Base-by-base conservation (phyloP, 495 filamentous ascomycete species). In the Talaromyces borbonicus region DNA sequence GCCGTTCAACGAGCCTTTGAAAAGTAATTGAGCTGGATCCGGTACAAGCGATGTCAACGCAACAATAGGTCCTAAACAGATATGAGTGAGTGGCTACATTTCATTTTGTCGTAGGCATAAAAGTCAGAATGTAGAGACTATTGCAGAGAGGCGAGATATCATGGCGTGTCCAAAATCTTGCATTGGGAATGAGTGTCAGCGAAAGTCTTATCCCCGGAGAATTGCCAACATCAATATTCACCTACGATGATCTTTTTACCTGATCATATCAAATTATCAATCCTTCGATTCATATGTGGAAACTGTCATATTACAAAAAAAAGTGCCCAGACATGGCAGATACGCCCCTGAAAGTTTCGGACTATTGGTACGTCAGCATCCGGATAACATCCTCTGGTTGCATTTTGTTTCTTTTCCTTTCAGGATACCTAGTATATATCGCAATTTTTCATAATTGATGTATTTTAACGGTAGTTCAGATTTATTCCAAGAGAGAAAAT, bases 1-100 rank as follows among this genome's bases (percentile, higher is more conserved):
- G 3, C 83, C 87, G 56, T 88, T 90, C 43, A 89, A 59, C 37
- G 77, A 69, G 2, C 81, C 84, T 27, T 60, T 61, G 40, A 89
- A 85, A 29, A 66, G 69, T 29, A 89, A 63, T 40, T 65, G 68
- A 55, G 80, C 77, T 0, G 82, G 83, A 55, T 90, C 78, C n/a
- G 71, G 65, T 31, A 81, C 52, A 11, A 68, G 54, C n/a, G 64
- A 58, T 26, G 69, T 67, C 1, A 69, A 73, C 24, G 77, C 78
- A n/a, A 81, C 50, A 2, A 67, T 66, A 5, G 78, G 77, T 11
- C 77, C 76, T 68, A 24, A 15, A 25, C 7, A 31, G 12, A 44
- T n/a, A n/a, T n/a, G 1, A 27, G 22, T 42, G 16, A 42, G 41
- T 1, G 15, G 20, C 0, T 42, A 6, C 5, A 37, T 11, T 24